These are phyloP conservation scores for Vicia sativa DNA, from an alignment of 306 rosid species.

Conservation along the genomic window DNA sequence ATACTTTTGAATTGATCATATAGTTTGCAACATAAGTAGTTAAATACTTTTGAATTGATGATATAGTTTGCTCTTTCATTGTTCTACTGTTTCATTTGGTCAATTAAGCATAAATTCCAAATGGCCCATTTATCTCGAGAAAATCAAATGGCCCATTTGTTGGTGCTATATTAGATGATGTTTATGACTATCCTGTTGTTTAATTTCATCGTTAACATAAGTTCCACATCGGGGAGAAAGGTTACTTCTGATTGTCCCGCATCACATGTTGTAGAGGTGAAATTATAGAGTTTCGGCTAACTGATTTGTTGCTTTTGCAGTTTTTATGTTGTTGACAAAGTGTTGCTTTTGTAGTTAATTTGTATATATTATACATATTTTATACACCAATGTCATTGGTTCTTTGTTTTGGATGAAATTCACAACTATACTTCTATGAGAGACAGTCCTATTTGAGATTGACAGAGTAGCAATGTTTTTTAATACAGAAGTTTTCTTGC, in stretches of 20 bases:
- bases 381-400: background rate
- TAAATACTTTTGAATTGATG: too few relatives aligned
- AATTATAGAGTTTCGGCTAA: background rate
- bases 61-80: too few relatives aligned
- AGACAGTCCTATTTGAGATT: background rate
- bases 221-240: slow-evolving; percentile 38
- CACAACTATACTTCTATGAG: background rate
- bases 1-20: too few relatives aligned
- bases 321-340: background rate
- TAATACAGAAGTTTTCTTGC: too few relatives aligned
- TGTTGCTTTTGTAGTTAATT: background rate
- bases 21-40: too few relatives aligned
- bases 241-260: slow-evolving; percentile 36
- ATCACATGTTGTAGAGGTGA: slow-evolving; percentile 36
- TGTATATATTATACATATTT: background rate
- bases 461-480: background rate
- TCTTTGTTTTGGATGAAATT: slow-evolving; percentile 11
- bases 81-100: too few relatives aligned
- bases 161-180: too few relatives aligned
- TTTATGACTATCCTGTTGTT: too few relatives aligned
- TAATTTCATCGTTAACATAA: too few relatives aligned
- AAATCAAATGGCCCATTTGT: too few relatives aligned
- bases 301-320: background rate
- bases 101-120: too few relatives aligned
- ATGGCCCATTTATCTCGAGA: too few relatives aligned